These are phyloP conservation scores for Daedaleopsis sinensis DNA, from an alignment of 768 basidiomycete species.

Conservation along the genomic window DNA sequence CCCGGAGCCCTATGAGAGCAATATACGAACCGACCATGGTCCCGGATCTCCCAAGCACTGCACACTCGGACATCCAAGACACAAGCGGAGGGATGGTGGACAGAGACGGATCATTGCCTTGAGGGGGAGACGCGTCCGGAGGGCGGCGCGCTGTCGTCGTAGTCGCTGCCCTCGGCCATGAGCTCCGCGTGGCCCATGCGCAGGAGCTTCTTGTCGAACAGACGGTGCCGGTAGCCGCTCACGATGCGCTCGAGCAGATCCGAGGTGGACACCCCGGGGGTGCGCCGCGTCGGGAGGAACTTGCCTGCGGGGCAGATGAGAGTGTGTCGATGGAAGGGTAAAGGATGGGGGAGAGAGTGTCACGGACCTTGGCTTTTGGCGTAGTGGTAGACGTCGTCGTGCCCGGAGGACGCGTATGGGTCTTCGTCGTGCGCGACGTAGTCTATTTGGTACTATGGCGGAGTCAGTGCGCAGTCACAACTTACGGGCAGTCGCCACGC, in stretches of 20 bases:
- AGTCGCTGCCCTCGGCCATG: conserved; percentile 55
- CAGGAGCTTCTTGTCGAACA: conserved; percentile 87
- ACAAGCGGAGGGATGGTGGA: neutral
- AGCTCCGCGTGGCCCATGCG: conserved; percentile 85
- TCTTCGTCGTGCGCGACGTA: conserved; percentile 97
- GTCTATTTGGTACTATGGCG: conserved; percentile 71
- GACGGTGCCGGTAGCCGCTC: conserved; percentile 77
- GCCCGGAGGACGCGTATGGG: conserved; percentile 78
- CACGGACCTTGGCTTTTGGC: conserved; percentile 77
- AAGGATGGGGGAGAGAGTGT: neutral
- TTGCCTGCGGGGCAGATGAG: conserved; percentile 56
- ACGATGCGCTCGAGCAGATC: conserved; percentile 93
- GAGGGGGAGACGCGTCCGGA: conserved; percentile 19
- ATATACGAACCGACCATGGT: neutral
- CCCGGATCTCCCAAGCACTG: neutral
- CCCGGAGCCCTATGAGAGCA: neutral
- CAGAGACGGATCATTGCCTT: neutral
- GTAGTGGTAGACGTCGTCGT: conserved; percentile 84
- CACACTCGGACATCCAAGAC: neutral
- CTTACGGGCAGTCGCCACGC: neutral
- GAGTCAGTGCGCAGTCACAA: neutral
- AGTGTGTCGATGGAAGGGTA: neutral
- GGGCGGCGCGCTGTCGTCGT: conserved; percentile 29
- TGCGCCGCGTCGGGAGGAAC: conserved; percentile 94
- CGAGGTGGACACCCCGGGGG: conserved; percentile 93